Conservation (phyloP, 805 yeast species). For the Cyberlindnera samutprakarnensis region DNA sequence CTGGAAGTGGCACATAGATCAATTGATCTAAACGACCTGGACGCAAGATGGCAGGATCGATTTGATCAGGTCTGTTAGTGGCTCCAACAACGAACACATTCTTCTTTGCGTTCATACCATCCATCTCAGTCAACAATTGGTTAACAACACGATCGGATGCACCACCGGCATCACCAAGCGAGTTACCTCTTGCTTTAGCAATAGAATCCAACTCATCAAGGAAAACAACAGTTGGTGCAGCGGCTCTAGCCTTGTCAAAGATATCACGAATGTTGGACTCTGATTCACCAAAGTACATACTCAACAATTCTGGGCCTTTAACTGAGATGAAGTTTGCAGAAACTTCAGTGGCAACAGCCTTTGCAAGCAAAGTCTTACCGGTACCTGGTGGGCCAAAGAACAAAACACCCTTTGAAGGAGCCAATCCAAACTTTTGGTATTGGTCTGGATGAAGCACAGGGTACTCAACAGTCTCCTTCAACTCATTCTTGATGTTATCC, state of each 20-base stretch:
- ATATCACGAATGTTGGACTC: conserved; percentile 97
- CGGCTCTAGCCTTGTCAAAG: conserved; percentile 97
- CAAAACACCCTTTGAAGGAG: conserved; percentile 97
- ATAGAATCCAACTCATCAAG: conserved; percentile 97
- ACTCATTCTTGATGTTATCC: conserved; percentile 91
- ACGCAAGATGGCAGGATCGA: conserved; percentile 96
- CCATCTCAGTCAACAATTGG: conserved; percentile 96
- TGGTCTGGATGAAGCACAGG: conserved; percentile 99
- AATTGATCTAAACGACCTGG: conserved; percentile 99
- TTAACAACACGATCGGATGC: conserved; percentile 95
- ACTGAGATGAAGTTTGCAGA: conserved; percentile 97
- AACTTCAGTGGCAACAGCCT: conserved; percentile 99
- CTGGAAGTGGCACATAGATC: conserved; percentile 98
- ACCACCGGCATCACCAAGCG: conserved; percentile 90
- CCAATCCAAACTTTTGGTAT: conserved; percentile 94
- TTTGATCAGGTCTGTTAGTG: conserved; percentile 98
- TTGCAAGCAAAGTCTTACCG: conserved; percentile 96
- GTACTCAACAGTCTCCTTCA: conserved; percentile 97
- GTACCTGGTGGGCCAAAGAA: conserved; percentile 99
- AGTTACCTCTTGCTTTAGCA: conserved; percentile 94
- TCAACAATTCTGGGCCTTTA: conserved; percentile 92
- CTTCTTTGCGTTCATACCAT: conserved; percentile 99
- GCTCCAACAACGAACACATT: conserved; percentile 99
- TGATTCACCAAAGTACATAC: conserved; percentile 99
- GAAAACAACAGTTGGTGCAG: conserved; percentile 98